phyloP scores from a whole-genome alignment of 768 basidiomycete genomes.

The Kwoniella sp. region DNA sequence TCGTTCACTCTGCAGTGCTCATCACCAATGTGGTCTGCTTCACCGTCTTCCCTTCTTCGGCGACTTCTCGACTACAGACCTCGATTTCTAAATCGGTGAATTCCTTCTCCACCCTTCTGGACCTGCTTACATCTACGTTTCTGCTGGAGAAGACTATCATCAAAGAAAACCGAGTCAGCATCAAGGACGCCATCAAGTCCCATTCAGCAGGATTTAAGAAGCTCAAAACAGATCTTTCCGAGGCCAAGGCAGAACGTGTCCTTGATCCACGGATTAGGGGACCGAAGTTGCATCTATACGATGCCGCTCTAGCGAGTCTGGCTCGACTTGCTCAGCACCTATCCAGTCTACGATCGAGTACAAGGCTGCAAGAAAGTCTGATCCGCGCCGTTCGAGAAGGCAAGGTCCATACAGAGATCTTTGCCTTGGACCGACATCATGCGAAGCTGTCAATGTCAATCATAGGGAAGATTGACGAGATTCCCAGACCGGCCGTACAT shows the following conservation, averaged over 20 bases:
- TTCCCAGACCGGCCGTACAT: constrained; percentile 4
- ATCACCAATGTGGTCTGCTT: constrained; percentile 86
- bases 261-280: constrained; percentile 56
- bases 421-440: background rate
- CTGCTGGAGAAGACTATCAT: constrained; percentile 64
- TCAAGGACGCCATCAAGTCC: constrained; percentile 76
- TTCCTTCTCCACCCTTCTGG: constrained; percentile 83
- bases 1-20: constrained; percentile 58
- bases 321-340: constrained; percentile 91
- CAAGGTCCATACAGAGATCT: constrained; percentile 28
- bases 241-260: constrained; percentile 83
- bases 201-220: constrained; percentile 89
- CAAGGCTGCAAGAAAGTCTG: constrained; percentile 78
- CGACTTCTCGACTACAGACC: constrained; percentile 73
- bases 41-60: constrained; percentile 78
- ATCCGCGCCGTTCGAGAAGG: constrained; percentile 61
- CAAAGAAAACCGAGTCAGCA: constrained; percentile 37
- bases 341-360: constrained; percentile 82
- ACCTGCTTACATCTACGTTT: constrained; percentile 79
- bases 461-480: constrained; percentile 19
- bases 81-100: constrained; percentile 78
- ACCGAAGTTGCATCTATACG: constrained; percentile 66
- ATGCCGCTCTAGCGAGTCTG: constrained; percentile 81
- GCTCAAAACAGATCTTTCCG: constrained; percentile 78
- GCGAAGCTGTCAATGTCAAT: constrained; percentile 17